phyloP scores from a whole-genome alignment of 2,329 filamentous ascomycete species.

The Epichloe coenophiala region DNA sequence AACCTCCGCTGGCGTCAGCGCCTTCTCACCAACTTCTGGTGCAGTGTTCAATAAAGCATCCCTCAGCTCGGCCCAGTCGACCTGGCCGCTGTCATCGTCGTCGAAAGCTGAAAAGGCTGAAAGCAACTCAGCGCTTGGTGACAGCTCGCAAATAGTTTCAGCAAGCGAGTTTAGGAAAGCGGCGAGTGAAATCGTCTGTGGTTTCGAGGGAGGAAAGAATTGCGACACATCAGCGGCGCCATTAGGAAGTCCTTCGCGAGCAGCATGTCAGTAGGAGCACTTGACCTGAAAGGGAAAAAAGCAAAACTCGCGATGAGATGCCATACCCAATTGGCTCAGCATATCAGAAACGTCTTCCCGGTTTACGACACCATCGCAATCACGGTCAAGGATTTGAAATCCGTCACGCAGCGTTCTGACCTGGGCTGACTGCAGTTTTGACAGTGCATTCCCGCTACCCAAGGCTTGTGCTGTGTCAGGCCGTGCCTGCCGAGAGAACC shows the following conservation, averaged over 20 bases:
- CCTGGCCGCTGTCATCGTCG: conserved; percentile 85
- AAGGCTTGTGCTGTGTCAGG: conserved; percentile 22
- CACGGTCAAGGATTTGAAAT: conserved; percentile 83
- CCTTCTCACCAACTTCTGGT: conserved; percentile 55
- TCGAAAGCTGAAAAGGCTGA: conserved; percentile 94
- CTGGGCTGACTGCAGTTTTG: conserved; percentile 66
- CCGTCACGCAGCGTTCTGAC: conserved; percentile 80
- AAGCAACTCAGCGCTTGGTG: conserved; percentile 64
- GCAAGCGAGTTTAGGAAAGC: conserved; percentile 77
- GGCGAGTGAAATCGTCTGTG: conserved; percentile 68
- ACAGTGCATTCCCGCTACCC: conserved; percentile 41
- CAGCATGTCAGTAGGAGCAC: neutral
- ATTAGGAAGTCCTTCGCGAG: conserved; percentile 53
- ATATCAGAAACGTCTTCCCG: conserved; percentile 78
- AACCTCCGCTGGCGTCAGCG: conserved; percentile 59
- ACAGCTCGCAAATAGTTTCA: conserved; percentile 58
- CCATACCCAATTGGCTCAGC: conserved; percentile 64
- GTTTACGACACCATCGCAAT: conserved; percentile 73
- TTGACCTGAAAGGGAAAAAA: neutral
- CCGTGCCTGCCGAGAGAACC: conserved; percentile 17
- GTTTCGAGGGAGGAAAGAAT: conserved; percentile 66
- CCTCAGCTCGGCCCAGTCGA: conserved; percentile 69
- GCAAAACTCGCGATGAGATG: neutral
- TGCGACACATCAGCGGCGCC: conserved; percentile 55
- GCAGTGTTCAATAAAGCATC: conserved; percentile 73